Conservation (phyloP, 2,329 filamentous ascomycete genomes). For the Fusarium sp. region DNA sequence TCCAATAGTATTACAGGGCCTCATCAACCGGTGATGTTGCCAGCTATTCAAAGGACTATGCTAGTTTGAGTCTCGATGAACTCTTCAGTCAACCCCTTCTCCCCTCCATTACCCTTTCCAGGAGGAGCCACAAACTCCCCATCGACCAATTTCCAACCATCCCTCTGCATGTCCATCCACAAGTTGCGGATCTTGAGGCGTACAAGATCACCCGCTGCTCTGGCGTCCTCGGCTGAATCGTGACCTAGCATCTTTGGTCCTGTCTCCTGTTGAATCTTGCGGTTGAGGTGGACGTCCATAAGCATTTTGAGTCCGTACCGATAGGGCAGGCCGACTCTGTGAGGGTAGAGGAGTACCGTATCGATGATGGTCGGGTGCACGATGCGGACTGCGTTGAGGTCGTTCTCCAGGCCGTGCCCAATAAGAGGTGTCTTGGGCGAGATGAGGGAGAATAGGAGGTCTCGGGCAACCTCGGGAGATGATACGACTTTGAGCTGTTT, state of each 20-base stretch:
- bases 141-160: slow-evolving; percentile 73
- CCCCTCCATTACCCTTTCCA: slow-evolving; percentile 30
- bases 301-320: slow-evolving; percentile 83
- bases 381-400: slow-evolving; percentile 85
- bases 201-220: slow-evolving; percentile 88
- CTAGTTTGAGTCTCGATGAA: slow-evolving; percentile 48
- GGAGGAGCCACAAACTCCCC: slow-evolving; percentile 57
- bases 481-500: slow-evolving; percentile 75
- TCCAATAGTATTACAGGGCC: background rate
- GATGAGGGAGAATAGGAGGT: slow-evolving; percentile 80
- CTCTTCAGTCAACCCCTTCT: slow-evolving; percentile 49
- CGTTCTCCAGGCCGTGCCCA: slow-evolving; percentile 95
- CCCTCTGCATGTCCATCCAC: slow-evolving; percentile 73
- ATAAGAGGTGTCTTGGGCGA: slow-evolving; percentile 84
- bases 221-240: slow-evolving; percentile 92
- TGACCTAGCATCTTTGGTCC: slow-evolving; percentile 70
- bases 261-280: slow-evolving; percentile 80
- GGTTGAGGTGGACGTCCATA: slow-evolving; percentile 74
- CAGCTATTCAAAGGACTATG: background rate
- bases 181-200: slow-evolving; percentile 74
- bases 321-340: slow-evolving; percentile 78
- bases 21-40: background rate
- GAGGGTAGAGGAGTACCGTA: slow-evolving; percentile 85
- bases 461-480: slow-evolving; percentile 78
- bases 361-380: slow-evolving; percentile 89